A percentile compares a stretch with the other conserved stretches of the same genome.
Evolutionary conservation across 1,284 basidiomycete species (phyloP).

Genomic region (Melampsora occidentalis): DNA sequence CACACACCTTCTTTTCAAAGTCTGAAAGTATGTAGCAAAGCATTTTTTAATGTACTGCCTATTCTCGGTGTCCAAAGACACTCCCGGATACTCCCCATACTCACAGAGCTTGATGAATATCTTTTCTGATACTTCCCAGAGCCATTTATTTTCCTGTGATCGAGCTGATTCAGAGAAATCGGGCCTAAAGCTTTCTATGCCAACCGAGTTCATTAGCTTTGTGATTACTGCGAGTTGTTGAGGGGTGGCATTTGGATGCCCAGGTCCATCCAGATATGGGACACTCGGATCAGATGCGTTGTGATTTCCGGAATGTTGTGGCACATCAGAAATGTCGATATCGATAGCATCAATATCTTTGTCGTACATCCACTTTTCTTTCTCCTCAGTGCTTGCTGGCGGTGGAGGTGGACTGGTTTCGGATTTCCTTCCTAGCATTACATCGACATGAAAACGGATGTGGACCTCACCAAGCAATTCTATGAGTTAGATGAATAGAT

Average conservation of each 20-base stretch:
- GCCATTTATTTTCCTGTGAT: constrained; percentile 9
- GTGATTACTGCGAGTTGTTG: constrained; percentile 28
- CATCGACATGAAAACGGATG: too few species aligned
- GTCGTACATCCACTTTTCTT: too few species aligned
- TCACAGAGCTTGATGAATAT: constrained; percentile 9
- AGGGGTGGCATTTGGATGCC: constrained; percentile 17
- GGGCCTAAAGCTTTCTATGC: constrained; percentile 26
- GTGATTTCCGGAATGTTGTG: too few species aligned
- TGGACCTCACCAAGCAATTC: too few species aligned
- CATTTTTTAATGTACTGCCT: too few species aligned
- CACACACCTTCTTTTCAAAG: too few species aligned
- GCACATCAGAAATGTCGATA: too few species aligned
- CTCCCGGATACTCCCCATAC: constrained; percentile 15
- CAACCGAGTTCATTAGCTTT: constrained; percentile 11
- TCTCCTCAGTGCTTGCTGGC: background rate
- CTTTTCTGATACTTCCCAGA: constrained; percentile 10
- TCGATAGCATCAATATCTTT: too few species aligned
- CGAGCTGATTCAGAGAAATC: constrained; percentile 15
- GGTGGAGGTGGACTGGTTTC: background rate
- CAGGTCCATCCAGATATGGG: constrained; percentile 36
- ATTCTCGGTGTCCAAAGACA: constrained; percentile 5
- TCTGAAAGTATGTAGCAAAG: too few species aligned
- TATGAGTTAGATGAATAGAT: too few species aligned
- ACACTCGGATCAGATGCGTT: background rate
- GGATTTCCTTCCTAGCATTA: background rate